phyloP scores from a whole-genome alignment of 2,329 filamentous ascomycete genomes.

The Gliomastix tumulicola region DNA sequence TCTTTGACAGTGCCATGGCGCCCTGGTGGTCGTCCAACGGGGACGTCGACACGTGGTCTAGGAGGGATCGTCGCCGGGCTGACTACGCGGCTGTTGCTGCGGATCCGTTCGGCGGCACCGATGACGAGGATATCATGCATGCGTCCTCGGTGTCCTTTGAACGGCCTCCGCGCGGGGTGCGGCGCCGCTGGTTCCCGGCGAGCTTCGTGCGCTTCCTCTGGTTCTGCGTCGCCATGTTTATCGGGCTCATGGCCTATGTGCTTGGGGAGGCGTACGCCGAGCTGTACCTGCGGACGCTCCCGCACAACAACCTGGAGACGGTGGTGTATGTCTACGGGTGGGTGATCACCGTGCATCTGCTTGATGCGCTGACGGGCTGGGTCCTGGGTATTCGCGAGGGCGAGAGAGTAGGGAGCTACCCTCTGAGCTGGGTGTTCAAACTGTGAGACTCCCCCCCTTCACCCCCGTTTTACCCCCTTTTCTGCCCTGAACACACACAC shows the following conservation, averaged over 20 bases:
- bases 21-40: constrained; percentile 56
- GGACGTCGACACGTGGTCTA: constrained; percentile 41
- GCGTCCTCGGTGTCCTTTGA: constrained; percentile 2
- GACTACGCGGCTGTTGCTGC: constrained; percentile 23
- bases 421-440: constrained; percentile 66
- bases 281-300: constrained; percentile 59
- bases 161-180: constrained; percentile 24
- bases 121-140: too few species aligned
- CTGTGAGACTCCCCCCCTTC: constrained; percentile 36
- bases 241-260: constrained; percentile 59
- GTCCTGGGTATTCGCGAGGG: constrained; percentile 60
- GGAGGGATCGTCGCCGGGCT: constrained; percentile 27
- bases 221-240: constrained; percentile 58
- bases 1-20: constrained; percentile 58
- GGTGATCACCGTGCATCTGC: constrained; percentile 58
- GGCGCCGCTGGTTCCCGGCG: constrained; percentile 53
- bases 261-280: constrained; percentile 64
- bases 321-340: constrained; percentile 65
- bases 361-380: constrained; percentile 60
- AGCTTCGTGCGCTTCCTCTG: constrained; percentile 64
- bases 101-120: constrained; percentile 24
- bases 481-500: background rate
- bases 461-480: too few species aligned
- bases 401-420: constrained; percentile 61
- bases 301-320: constrained; percentile 59